Evolutionary conservation across 306 rosid genomes (phyloP).

Genomic region (Cucurbita pepo): DNA sequence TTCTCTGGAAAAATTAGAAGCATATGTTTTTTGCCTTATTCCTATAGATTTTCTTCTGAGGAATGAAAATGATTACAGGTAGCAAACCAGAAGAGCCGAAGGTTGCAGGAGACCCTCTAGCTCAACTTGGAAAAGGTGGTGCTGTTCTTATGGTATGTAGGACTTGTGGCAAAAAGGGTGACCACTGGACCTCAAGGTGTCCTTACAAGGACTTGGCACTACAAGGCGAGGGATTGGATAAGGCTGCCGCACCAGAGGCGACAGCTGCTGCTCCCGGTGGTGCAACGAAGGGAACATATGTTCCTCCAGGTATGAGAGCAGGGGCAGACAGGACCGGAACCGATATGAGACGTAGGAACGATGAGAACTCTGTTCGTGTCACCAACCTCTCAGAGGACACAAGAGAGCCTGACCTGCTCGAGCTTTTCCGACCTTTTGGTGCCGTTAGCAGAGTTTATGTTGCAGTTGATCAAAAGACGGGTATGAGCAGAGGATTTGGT

Average conservation of each 20-base stretch:
- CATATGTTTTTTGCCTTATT: background rate
- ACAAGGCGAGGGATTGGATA: slow-evolving; percentile 45
- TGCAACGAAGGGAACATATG: slow-evolving; percentile 47
- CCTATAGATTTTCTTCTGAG: background rate
- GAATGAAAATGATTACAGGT: slow-evolving; percentile 9
- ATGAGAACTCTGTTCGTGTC: slow-evolving; percentile 87
- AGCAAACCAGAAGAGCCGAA: slow-evolving; percentile 61
- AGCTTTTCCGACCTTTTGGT: slow-evolving; percentile 89
- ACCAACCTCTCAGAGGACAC: slow-evolving; percentile 94
- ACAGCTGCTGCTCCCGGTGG: slow-evolving; percentile 19
- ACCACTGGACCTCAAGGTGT: slow-evolving; percentile 91
- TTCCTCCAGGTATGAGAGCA: slow-evolving; percentile 68
- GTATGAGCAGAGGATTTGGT: slow-evolving; percentile 84
- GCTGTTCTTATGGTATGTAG: slow-evolving; percentile 90
- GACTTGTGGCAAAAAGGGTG: slow-evolving; percentile 90
- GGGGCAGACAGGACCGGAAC: slow-evolving; percentile 57
- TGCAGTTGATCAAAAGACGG: slow-evolving; percentile 79
- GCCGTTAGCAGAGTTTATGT: slow-evolving; percentile 78
- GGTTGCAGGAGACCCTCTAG: slow-evolving; percentile 40
- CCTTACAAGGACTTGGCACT: slow-evolving; percentile 81
- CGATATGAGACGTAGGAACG: slow-evolving; percentile 85
- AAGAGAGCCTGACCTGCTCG: slow-evolving; percentile 77
- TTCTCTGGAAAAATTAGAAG: background rate
- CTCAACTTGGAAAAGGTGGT: slow-evolving; percentile 35
- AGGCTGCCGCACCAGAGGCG: slow-evolving; percentile 32